Conservation (phyloP, 1,139 yeast genomes). For the Scheffersomyces stambukii region DNA sequence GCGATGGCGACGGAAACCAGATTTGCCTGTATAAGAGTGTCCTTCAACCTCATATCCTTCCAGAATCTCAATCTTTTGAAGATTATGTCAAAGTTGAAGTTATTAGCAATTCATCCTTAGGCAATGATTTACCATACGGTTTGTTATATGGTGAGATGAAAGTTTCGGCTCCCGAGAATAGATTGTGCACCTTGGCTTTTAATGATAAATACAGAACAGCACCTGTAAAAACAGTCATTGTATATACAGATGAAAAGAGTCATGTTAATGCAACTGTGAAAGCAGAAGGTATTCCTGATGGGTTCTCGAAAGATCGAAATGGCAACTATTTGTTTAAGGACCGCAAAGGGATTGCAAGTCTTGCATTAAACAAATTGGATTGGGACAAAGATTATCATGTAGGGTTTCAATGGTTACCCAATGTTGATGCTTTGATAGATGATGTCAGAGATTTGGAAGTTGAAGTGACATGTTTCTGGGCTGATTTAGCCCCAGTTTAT, state of each 20-base stretch:
- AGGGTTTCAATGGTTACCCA: conserved; percentile 78
- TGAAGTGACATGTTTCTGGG: conserved; percentile 66
- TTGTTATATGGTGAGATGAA: conserved; percentile 62
- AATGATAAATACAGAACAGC: too few relatives aligned
- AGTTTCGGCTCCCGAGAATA: conserved; percentile 56
- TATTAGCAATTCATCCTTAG: conserved; percentile 44
- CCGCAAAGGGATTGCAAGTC: conserved; percentile 56
- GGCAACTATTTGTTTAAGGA: conserved; percentile 54
- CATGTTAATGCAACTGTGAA: conserved; percentile 5
- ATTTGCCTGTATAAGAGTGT: conserved; percentile 48
- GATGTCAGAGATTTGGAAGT: conserved; percentile 46
- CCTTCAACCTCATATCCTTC: conserved; percentile 48
- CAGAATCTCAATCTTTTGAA: conserved; percentile 30
- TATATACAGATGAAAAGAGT: conserved; percentile 34
- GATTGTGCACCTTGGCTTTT: conserved; percentile 60
- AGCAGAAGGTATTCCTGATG: conserved; percentile 37
- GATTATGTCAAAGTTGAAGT: conserved; percentile 49
- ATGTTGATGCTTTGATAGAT: conserved; percentile 41
- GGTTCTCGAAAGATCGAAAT: conserved; percentile 44
- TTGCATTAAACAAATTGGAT: conserved; percentile 60
- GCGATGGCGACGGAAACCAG: conserved; percentile 36
- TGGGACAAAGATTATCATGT: conserved; percentile 58
- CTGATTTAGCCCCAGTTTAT: conserved; percentile 41
- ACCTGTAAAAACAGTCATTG: conserved; percentile 60
- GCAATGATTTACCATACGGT: conserved; percentile 51